These are phyloP conservation scores for Phaeoacremonium minimum DNA, from an alignment of 2,329 filamentous ascomycete species.

Conservation along the genomic window DNA sequence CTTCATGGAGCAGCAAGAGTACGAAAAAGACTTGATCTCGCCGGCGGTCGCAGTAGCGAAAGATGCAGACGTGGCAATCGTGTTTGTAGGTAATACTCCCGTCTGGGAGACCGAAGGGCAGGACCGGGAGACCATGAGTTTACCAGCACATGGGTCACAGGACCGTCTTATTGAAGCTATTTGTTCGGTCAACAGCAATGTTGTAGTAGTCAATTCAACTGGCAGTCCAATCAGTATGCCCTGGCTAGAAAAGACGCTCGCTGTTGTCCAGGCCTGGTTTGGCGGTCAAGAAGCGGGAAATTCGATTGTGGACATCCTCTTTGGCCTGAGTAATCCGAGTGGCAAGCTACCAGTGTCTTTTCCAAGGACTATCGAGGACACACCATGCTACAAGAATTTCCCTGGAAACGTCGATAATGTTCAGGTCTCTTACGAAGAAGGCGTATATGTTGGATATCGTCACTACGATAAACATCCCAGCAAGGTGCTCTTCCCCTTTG, in stretches of 20 bases:
- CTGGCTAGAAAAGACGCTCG: conserved; percentile 36
- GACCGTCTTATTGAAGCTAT: conserved; percentile 41
- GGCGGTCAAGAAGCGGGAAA: conserved; percentile 65
- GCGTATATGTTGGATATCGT: conserved; percentile 76
- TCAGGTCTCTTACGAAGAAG: conserved; percentile 69
- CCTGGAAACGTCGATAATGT: conserved; percentile 64
- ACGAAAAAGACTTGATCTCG: conserved; percentile 10
- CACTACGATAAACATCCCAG: conserved; percentile 69
- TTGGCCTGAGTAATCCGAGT: conserved; percentile 60
- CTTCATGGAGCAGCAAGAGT: no score
- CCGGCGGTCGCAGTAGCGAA: no score
- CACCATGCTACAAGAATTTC: conserved; percentile 74
- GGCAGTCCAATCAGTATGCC: conserved; percentile 55
- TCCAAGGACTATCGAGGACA: conserved; percentile 63
- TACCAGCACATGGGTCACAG: conserved; percentile 16
- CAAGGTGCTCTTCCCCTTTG: conserved; percentile 69
- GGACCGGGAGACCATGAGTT: conserved; percentile 14
- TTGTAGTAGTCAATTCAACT: conserved; percentile 56
- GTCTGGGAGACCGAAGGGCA: conserved; percentile 28
- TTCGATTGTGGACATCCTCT: conserved; percentile 62
- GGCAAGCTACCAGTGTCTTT: conserved; percentile 72
- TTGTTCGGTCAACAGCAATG: conserved; percentile 49
- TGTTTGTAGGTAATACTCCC: conserved; percentile 55
- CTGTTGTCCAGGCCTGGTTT: conserved; percentile 38
- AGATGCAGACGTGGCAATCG: conserved; percentile 52